Evolutionary conservation across 805 yeast genomes (phyloP), one percentile per base, ranked within the genome.

Genomic region (Sungouiella blattae): DNA sequence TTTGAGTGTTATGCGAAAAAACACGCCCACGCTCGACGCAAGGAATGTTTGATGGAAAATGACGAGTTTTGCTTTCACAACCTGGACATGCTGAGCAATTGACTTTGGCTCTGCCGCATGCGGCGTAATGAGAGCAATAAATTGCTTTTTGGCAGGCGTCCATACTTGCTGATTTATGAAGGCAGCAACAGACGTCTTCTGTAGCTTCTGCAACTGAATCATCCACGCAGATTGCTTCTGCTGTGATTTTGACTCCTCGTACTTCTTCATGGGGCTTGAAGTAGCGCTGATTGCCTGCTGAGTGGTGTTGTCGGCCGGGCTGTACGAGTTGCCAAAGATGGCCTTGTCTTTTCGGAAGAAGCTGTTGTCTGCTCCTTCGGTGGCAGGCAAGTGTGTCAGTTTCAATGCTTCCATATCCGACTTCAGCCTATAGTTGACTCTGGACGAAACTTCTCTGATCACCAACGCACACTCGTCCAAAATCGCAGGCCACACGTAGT

Each of bases 381-480:
- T 46, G 14, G 43, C 23, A 11, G 36, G 27, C n/a, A 36, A 22
- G 17, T 48, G 55, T n/a, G 40, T 37, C 5, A 49, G 35, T 29
- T 57, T 47, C 11, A 65, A 43, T 0, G 54, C 57, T 14, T 50
- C 50, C 40, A 62, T 40, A 39, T 67, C 73, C 2, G 58, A 33
- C 3, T 47, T 36, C 5, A 57, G 39, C 39, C 66, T 46, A 44
- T 51, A 58, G 50, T 63, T 64, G 9, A 75, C 60, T 23, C 69
- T 57, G 6, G 66, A 57, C 25, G 75, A 69, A 4, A 75, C 67
- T 30, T 65, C 72, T 16, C 70, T 69, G 33, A 83, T 71, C 5
- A 78, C 71, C 33, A 67, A 57, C 6, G 78, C 58, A 50, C 87
- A 78, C 47, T 81, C 86, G 33, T 73, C 75, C 29, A 82, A 57